Evolutionary conservation across 306 rosid genomes (phyloP).

Genomic region (Malus fusca): DNA sequence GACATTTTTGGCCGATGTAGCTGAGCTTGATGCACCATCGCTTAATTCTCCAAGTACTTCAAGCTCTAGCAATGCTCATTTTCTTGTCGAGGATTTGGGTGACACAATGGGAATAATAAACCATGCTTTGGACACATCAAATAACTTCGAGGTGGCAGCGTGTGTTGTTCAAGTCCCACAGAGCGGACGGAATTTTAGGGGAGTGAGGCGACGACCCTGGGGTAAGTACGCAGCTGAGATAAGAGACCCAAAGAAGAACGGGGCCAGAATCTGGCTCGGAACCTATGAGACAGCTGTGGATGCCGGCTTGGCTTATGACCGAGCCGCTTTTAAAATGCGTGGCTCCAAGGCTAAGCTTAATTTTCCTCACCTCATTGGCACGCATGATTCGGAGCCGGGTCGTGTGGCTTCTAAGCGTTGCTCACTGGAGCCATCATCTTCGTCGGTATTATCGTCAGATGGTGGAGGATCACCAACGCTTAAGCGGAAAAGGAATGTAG

Average conservation of each 20-base stretch:
- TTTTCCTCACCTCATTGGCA: slow-evolving; percentile 12
- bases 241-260: slow-evolving; percentile 38
- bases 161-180: not conserved
- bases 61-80: not conserved
- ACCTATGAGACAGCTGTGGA: slow-evolving; percentile 39
- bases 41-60: not conserved
- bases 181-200: slow-evolving; percentile 9
- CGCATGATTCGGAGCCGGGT: slow-evolving; percentile 4
- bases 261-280: slow-evolving; percentile 57
- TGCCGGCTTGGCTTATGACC: slow-evolving; percentile 61
- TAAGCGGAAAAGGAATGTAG: not conserved
- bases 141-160: not conserved
- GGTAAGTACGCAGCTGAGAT: slow-evolving; percentile 64
- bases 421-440: not conserved
- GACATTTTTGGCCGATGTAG: not conserved
- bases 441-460: not conserved
- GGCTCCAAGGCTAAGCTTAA: slow-evolving; percentile 41
- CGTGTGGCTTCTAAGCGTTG: slow-evolving; percentile 9
- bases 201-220: slow-evolving; percentile 69
- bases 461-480: not conserved
- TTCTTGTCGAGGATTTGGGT: not conserved
- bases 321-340: slow-evolving; percentile 51
- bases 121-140: not conserved
- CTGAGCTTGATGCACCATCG: not conserved
- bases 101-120: not conserved